These are phyloP conservation scores for Coniella vitis DNA, from an alignment of 2,329 filamentous ascomycete genomes.

Conservation along the genomic window DNA sequence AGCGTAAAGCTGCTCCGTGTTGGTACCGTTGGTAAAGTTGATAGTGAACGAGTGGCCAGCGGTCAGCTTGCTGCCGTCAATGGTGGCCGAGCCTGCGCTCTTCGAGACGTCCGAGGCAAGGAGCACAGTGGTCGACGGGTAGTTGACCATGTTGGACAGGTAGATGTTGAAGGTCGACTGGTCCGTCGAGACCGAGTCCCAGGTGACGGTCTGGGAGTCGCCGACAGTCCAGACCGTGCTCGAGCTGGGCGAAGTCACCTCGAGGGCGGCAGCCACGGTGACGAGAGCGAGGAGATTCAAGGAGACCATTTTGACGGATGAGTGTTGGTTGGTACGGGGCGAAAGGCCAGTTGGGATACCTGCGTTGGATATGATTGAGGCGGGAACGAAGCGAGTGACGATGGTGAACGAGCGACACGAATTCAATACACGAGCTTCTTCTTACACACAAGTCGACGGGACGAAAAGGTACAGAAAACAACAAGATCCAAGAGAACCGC, in stretches of 20 bases:
- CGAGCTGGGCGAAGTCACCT: conserved; percentile 13
- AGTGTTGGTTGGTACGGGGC: too few species aligned
- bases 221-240: conserved; percentile 13
- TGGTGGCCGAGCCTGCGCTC: conserved; percentile 6
- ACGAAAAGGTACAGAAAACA: too few species aligned
- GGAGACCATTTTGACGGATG: conserved; percentile 11
- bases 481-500: too few species aligned
- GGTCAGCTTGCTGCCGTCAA: conserved; percentile 16
- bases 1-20: conserved; percentile 17
- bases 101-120: conserved; percentile 11
- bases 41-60: conserved; percentile 12
- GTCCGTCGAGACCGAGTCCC: conserved; percentile 12
- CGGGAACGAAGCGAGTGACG: conserved; percentile 7
- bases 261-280: conserved; percentile 12
- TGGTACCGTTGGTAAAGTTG: conserved; percentile 15
- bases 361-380: too few species aligned
- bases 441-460: too few species aligned
- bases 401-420: neutral
- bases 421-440: too few species aligned
- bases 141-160: conserved; percentile 16
- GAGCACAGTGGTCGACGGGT: conserved; percentile 13
- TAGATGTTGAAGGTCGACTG: conserved; percentile 14
- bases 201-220: conserved; percentile 15
- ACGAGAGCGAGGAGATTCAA: conserved; percentile 14
- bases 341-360: too few species aligned